Evolutionary conservation across 257 asterid species (phyloP).

Genomic region (Jasminum sambac): DNA sequence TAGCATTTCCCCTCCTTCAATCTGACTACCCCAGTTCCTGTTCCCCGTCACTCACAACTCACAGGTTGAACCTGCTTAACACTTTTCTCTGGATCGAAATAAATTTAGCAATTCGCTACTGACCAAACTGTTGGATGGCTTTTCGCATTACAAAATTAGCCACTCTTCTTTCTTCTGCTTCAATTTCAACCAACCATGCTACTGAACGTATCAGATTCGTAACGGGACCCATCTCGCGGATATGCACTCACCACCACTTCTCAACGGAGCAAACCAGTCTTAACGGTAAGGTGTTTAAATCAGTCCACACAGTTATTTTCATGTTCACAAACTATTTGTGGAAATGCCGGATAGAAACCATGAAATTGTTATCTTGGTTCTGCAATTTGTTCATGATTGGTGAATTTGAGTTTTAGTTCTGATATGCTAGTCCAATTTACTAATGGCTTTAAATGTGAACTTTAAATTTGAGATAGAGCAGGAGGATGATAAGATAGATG

Average conservation of each 20-base stretch:
- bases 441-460: slow-evolving; percentile 13
- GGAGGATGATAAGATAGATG: slow-evolving; percentile 30
- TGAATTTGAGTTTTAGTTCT: background rate
- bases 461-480: slow-evolving; percentile 43
- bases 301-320: background rate
- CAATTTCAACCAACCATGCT: slow-evolving; percentile 12
- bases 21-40: background rate
- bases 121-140: slow-evolving; percentile 33
- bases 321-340: slow-evolving; percentile 41
- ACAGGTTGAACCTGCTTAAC: background rate
- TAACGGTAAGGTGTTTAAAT: background rate
- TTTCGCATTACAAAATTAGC: slow-evolving; percentile 32
- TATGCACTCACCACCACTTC: slow-evolving; percentile 9
- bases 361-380: background rate
- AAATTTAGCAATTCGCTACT: background rate
- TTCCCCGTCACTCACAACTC: background rate
- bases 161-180: slow-evolving; percentile 25
- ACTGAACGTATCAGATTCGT: slow-evolving; percentile 2
- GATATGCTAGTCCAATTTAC: background rate
- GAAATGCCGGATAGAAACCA: slow-evolving; percentile 35
- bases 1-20: background rate
- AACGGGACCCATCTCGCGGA: slow-evolving; percentile 25
- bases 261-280: slow-evolving; percentile 28
- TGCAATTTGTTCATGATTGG: background rate
- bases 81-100: background rate